Conservation (phyloP, 176 grass and related monocot species). For the Typha latifolia region DNA sequence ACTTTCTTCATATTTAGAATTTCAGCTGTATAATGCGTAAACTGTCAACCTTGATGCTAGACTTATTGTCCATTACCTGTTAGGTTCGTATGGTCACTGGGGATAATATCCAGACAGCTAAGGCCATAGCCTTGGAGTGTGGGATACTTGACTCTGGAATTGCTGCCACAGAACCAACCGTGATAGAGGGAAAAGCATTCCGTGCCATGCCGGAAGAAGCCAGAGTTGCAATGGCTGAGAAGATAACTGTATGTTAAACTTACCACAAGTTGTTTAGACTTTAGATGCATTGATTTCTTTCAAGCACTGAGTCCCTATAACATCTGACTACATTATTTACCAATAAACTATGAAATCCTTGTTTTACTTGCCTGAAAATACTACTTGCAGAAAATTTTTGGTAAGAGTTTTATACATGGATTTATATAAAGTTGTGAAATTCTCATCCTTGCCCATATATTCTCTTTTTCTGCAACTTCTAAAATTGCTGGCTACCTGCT, state of each 20-base stretch:
- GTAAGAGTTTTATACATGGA: no score
- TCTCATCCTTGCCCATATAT: no score
- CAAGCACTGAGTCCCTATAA: no score
- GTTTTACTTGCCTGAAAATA: no score
- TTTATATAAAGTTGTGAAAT: no score
- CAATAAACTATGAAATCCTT: no score
- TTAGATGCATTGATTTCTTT: not conserved
- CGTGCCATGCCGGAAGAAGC: constrained; percentile 36
- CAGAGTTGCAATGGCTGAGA: constrained; percentile 39
- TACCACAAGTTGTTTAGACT: not conserved
- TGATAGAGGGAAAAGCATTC: constrained; percentile 78
- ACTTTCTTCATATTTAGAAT: not conserved
- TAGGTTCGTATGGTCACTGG: constrained; percentile 99
- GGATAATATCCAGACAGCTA: constrained; percentile 91
- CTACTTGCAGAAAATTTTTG: no score
- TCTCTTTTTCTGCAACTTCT: no score
- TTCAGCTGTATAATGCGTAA: not conserved
- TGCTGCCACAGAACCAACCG: constrained; percentile 23
- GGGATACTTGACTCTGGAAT: constrained; percentile 53
- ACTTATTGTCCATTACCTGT: constrained; percentile 2
- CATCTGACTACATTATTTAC: no score
- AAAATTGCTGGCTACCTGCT: no score
- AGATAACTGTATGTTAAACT: constrained; percentile 55
- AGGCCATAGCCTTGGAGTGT: constrained; percentile 89
- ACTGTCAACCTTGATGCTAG: not conserved